Base-by-base conservation (phyloP, 768 basidiomycete species). In the Mycena galopus region DNA sequence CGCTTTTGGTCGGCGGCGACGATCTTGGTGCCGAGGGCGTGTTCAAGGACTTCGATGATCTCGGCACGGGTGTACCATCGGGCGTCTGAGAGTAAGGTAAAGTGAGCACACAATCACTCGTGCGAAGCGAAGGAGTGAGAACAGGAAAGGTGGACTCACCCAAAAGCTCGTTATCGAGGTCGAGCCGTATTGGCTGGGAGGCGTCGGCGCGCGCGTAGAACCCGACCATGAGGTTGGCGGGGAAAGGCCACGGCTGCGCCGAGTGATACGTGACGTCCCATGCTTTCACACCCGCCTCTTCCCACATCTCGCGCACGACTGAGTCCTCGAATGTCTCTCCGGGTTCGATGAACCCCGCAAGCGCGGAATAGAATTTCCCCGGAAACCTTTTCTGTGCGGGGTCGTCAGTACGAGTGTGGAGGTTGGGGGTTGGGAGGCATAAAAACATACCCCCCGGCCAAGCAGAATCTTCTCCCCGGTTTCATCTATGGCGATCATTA, bases 301-400 rank as follows among this genome's bases (percentile, higher is more conserved):
- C 97, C 92, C 95, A 95, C 81, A 97, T 92, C 81, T 99, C 97
- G 44, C 97, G 88, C 63, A 89, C 86, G 33, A 98, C 96, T 2
- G 97, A 93, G 76, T 98, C 96, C 79, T 99, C 97, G 73, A 98
- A 93, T 0, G 94, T 91, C 80, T 99, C 97, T 12, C 94, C 96
- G 6, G 96, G 96, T 80, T 98, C 97, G 55, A 97, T 88, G 79
- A 98, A 99, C 3, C 97, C 97, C 1, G 97, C 96, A 32, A 98
- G 83, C 56, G 95, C 95, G 1, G 96, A 97, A 82, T 96, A 98
- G 81, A 94, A 93, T 59, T 85, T 90, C 3, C 81, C 84, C 8
- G 92, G 91, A 78, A 89, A 94, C 73, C 86, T 90, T 82, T 86
- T 90, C 92, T 92, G 79, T 32, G 63, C 19, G 33, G 9, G 63